phyloP scores from a whole-genome alignment of 352 stramenopile species.

The Pythium sukuiense region DNA sequence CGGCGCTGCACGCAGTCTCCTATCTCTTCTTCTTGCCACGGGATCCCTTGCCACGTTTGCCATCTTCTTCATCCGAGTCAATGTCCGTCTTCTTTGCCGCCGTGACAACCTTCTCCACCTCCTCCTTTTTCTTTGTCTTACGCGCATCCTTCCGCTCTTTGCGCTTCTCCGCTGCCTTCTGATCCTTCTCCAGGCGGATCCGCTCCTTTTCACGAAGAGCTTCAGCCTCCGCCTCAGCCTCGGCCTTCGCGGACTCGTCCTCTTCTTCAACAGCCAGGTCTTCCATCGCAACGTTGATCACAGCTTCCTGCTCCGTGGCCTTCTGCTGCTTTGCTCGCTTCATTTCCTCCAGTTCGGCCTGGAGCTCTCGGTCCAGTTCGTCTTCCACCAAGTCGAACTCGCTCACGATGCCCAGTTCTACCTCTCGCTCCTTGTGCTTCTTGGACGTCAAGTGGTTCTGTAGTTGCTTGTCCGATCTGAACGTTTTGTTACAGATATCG shows the following conservation, averaged over 20 bases:
- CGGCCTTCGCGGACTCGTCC: background rate
- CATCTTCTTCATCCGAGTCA: slow-evolving; percentile 35
- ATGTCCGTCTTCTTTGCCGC: slow-evolving; percentile 42
- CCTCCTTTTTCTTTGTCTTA: slow-evolving; percentile 80
- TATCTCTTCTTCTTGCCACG: slow-evolving; percentile 34
- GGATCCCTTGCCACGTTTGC: slow-evolving; percentile 36
- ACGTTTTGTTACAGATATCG: slow-evolving; percentile 81
- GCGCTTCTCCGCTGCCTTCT: slow-evolving; percentile 78
- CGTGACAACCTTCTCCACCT: slow-evolving; percentile 67
- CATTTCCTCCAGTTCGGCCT: slow-evolving; percentile 49
- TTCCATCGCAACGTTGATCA: slow-evolving; percentile 13
- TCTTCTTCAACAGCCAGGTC: background rate
- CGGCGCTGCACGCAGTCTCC: background rate
- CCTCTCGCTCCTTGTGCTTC: slow-evolving; percentile 78
- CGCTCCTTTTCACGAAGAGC: slow-evolving; percentile 43
- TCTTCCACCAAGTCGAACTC: slow-evolving; percentile 61
- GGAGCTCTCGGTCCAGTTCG: slow-evolving; percentile 57
- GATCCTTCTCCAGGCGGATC: slow-evolving; percentile 64
- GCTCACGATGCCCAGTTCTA: slow-evolving; percentile 59
- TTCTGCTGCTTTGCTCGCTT: slow-evolving; percentile 36
- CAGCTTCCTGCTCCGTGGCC: slow-evolving; percentile 5
- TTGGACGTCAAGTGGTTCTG: slow-evolving; percentile 80
- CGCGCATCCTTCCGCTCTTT: slow-evolving; percentile 79
- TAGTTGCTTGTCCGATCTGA: slow-evolving; percentile 84
- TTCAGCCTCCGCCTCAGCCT: slow-evolving; percentile 36